Base-by-base conservation (phyloP, 179 eudicot species). In the Gypsophila paniculata region DNA sequence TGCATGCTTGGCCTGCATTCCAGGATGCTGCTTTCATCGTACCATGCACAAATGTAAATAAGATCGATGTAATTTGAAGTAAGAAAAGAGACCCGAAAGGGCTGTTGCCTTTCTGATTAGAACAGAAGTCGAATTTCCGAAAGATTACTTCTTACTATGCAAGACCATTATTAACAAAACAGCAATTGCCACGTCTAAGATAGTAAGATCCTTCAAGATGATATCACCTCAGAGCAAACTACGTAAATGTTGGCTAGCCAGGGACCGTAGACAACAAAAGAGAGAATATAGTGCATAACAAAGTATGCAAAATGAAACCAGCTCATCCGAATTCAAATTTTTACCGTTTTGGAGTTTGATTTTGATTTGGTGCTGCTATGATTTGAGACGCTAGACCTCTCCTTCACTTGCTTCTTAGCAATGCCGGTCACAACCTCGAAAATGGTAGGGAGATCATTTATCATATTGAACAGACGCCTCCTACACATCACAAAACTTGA, bases 371-470 rank as follows among this genome's bases (percentile, higher is more conserved):
- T 80, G 75, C 76, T 83, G 70, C 80, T 76, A 51, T 78, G 76
- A 74, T 78, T 73, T 34, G 86, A 62, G 71, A 70, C 77, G 9
- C 79, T 36, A 23, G 83, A 77, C 71, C 63, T 83, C 80, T 83
- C 86, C 80, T 83, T 83, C 61, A 68, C 71, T 76, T 64, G 86
- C 52, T 78, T 83, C 78, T 83, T 83, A 44, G 71, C 84, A 9
- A 49, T 49, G 53, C 86, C 82, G 58, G 86, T 83, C 67, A 83
- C 84, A 14, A 81, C 75, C 67, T 83, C 86, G 64, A 83, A 83
- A 68, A 83, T 74, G 39, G 86, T 81, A 5, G 86, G 86, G 59
- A 83, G 73, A 12, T 83, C 86, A 52, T 83, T 83, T 25, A 83
- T 69, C 86, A 83, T 70, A 54, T 74, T 76, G 63, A 83, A 83